Base-by-base conservation (phyloP, 225 moss, liverwort and hornwort species). In the Bryum argenteum region DNA sequence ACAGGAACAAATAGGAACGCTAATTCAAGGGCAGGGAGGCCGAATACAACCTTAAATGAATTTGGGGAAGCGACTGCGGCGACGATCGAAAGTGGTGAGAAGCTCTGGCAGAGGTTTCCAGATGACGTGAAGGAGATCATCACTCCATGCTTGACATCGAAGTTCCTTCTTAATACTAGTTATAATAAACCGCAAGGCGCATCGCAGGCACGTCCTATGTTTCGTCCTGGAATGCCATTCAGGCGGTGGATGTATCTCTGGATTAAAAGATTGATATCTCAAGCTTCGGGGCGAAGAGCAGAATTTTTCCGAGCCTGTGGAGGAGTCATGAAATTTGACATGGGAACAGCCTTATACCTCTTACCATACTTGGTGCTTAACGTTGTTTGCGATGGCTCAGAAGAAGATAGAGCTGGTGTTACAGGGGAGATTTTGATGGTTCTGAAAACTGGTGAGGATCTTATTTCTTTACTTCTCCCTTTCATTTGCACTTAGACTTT, bases 71-170 rank as follows among this genome's bases (percentile, higher is more conserved):
- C 65, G 24, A 75, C 70, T 63, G 54, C 85, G 40, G 54, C 53
- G 51, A 77, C 88, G 56, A 84, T 85, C 59, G 82, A 84, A 54
- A 88, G 73, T 47, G 94, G 98, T 54, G 94, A 98, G 59, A 89
- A 82, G 68, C 85, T 98, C 54, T 98, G 94, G 98, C 88, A 87
- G 78, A 84, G 92, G 72, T 98, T 98, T 83, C 79, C 98, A 48
- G 94, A 94, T 52, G 98, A 94, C 58, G 98, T 98, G 65, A 98
- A 91, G 76, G 98, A 92, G 75, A 98, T 98, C 40, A 92, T 98
- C 16, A 91, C 94, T 67, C 98, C 98, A 37, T 98, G 98, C 76
- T 75, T 98, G 78, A 98, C 98, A 38, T 94, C 98, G 43, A 98
- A 94, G 61, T 98, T 91, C 67, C 82, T 85, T 23, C 88, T 98